Evolutionary conservation across 345 rosid species (phyloP).

Genomic region (Cardamine chenopodiifolia): DNA sequence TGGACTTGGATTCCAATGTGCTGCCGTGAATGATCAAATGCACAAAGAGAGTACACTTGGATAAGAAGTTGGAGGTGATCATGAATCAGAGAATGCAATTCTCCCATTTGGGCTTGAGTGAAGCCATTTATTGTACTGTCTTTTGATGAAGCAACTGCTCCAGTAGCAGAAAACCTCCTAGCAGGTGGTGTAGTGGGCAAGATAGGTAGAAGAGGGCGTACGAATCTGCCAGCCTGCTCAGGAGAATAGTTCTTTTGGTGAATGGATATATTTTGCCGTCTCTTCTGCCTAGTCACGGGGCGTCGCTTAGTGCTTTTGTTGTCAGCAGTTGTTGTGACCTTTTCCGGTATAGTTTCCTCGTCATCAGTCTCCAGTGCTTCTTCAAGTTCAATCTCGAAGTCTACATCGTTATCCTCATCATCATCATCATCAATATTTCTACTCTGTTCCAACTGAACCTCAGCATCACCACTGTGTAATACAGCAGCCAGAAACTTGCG

Average conservation of each 20-base stretch:
- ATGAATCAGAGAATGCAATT: conserved; percentile 72
- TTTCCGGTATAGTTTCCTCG: conserved; percentile 56
- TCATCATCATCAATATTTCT: conserved; percentile 63
- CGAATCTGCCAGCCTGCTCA: conserved; percentile 65
- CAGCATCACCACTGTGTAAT: conserved; percentile 62
- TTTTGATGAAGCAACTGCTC: conserved; percentile 43
- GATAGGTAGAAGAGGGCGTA: conserved; percentile 79
- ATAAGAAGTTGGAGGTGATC: conserved; percentile 93
- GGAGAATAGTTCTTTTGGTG: conserved; percentile 52
- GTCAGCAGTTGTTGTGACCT: conserved; percentile 33
- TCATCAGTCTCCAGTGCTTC: conserved; percentile 90
- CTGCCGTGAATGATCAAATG: conserved; percentile 73
- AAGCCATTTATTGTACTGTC: conserved; percentile 58
- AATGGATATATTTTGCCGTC: conserved; percentile 53
- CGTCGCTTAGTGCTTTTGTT: conserved; percentile 49
- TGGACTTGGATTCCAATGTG: conserved; percentile 68
- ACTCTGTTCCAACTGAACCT: conserved; percentile 46
- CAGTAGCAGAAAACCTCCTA: conserved; percentile 43
- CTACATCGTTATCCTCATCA: conserved; percentile 86
- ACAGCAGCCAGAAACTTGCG: conserved; percentile 92
- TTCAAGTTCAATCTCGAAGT: conserved; percentile 91
- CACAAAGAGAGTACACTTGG: conserved; percentile 80
- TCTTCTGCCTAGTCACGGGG: conserved; percentile 89
- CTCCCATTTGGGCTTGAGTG: conserved; percentile 67
- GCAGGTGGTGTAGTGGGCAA: conserved; percentile 46